Evolutionary conservation across 768 basidiomycete species (phyloP), one percentile per base, ranked within the genome.

Genomic region (Lactarius hengduanensis): DNA sequence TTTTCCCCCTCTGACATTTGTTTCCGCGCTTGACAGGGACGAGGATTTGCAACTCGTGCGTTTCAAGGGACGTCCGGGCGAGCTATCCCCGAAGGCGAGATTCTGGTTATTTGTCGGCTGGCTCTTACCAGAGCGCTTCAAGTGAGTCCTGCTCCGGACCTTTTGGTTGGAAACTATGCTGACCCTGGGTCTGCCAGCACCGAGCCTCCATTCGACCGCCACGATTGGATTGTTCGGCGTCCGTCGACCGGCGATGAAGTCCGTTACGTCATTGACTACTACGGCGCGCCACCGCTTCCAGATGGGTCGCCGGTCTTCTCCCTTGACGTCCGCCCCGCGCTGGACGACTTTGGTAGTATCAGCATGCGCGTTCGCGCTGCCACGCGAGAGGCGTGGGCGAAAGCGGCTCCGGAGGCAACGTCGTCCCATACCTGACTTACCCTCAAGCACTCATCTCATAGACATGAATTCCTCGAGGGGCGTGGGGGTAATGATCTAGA

Each of bases 211-310:
- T 98, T 99, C 74, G 97, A 99, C 67, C 75, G 77, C 22, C 97
- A 99, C 75, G 97, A 99, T 79, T 99, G 97, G 97, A 78, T 97
- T 61, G 83, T 99, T 62, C 90, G 90, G 36, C 88, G 96, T 60
- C 87, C 89, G 38, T 79, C 80, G 47, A 88, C 89, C 1, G 88
- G 91, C 20, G 85, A 91, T 71, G 90, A 94, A 77, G 89, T 94
- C 60, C 90, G 93, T 74, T 96, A 99, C 77, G 91, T 99, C 57
- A 98, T 99, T 72, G 97, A 99, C 80, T 99, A 99, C 78, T 98
- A 98, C 77, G 91, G 92, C 57, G 94, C 94, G 0, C 93, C 96
- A 1, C 86, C 91, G 2, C 89, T 96, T 63, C 82, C 86, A 9
- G 91, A 97, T 70, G 96, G 96, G 9, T 91, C 91, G 55, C 97